Percentiles rank a stretch among this genome's conserved stretches.
phyloP scores from a whole-genome alignment of 805 yeast genomes.

The Cyberlindnera bimundalis region DNA sequence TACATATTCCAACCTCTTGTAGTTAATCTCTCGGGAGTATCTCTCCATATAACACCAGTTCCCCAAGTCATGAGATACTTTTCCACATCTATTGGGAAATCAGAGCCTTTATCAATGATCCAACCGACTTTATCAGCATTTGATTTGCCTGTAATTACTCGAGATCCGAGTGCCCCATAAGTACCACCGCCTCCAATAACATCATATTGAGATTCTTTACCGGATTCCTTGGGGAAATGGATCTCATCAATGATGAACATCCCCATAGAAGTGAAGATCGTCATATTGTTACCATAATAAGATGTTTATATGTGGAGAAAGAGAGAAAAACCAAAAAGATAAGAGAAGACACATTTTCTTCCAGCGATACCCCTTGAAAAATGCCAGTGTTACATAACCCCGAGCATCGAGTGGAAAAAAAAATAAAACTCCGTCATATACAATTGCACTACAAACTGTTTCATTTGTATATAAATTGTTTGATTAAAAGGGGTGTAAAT shows the following conservation, averaged over 20 bases:
- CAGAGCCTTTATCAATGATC: slow-evolving; percentile 76
- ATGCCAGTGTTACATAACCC: no score
- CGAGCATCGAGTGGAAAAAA: background rate
- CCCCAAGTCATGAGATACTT: slow-evolving; percentile 54
- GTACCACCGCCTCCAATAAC: slow-evolving; percentile 92
- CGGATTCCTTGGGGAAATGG: slow-evolving; percentile 41
- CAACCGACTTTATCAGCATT: slow-evolving; percentile 51
- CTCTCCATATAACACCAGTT: slow-evolving; percentile 55
- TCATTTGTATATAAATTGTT: no score
- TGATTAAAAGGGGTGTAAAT: background rate
- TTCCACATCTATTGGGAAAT: slow-evolving; percentile 56
- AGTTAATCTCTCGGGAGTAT: slow-evolving; percentile 52
- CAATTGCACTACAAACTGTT: no score
- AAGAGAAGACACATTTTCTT: background rate
- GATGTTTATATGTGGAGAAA: background rate
- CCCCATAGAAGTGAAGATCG: slow-evolving; percentile 65
- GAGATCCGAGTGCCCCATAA: slow-evolving; percentile 71
- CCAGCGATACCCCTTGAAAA: background rate
- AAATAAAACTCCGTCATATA: background rate
- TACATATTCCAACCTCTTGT: slow-evolving; percentile 82
- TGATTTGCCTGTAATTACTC: slow-evolving; percentile 44
- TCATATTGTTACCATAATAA: no score
- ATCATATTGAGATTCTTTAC: slow-evolving; percentile 36
- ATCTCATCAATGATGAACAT: slow-evolving; percentile 91
- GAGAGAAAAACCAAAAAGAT: background rate